Conservation (phyloP, 169 alveolate species). For the Cryptosporidium muris region DNA sequence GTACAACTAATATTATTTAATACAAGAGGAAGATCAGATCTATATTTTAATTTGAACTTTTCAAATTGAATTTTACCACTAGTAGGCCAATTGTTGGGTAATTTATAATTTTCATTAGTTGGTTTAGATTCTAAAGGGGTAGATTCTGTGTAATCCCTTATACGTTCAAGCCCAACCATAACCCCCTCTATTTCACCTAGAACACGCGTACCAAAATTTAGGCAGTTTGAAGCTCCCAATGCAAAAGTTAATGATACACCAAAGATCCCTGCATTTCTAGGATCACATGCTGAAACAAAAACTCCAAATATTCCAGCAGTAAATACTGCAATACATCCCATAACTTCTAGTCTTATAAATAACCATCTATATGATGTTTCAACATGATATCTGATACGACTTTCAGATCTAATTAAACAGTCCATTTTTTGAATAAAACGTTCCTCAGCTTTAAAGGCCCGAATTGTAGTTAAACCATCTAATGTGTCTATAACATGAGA, state of each 20-base stretch:
- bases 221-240: conserved; percentile 38
- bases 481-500: conserved; percentile 73
- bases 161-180: conserved; percentile 61
- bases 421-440: conserved; percentile 68
- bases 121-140: conserved; percentile 65
- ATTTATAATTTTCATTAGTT: conserved; percentile 11
- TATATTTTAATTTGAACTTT: conserved; percentile 70
- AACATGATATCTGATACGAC: conserved; percentile 64
- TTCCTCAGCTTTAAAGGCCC: conserved; percentile 74
- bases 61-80: conserved; percentile 70
- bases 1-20: conserved; percentile 76
- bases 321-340: conserved; percentile 55
- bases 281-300: conserved; percentile 15
- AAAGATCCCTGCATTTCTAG: conserved; percentile 56
- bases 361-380: conserved; percentile 75
- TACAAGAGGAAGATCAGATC: conserved; percentile 75
- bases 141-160: conserved; percentile 43
- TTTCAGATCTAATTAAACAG: conserved; percentile 30
- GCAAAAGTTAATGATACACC: conserved; percentile 70
- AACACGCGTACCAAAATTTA: conserved; percentile 60
- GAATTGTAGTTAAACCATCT: conserved; percentile 79
- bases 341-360: conserved; percentile 73
- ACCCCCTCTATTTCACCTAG: conserved; percentile 68
- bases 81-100: conserved; percentile 71
- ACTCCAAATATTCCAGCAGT: conserved; percentile 70